Evolutionary conservation across 106 monocot genomes (phyloP).

Genomic region (Dendrobium chrysotoxum): DNA sequence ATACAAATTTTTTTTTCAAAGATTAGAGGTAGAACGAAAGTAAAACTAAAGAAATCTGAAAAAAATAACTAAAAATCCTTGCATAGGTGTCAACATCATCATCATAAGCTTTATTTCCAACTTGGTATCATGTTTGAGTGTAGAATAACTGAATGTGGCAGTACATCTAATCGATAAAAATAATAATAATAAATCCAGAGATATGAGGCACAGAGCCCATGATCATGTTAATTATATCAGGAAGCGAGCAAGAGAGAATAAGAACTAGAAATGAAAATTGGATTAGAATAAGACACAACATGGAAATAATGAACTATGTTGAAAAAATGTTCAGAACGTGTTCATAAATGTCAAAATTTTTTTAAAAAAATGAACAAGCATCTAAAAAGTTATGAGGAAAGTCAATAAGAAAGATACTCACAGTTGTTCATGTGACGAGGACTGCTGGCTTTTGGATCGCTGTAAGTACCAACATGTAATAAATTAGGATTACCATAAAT

Average conservation of each 20-base stretch:
- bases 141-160: neutral
- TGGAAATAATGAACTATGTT: neutral
- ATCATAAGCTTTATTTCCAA: neutral
- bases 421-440: slow-evolving; percentile 30
- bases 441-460: slow-evolving; percentile 32
- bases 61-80: no score
- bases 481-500: slow-evolving; percentile 2
- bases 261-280: neutral
- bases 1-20: no score
- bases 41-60: no score
- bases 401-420: slow-evolving; percentile 30
- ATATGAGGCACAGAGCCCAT: neutral
- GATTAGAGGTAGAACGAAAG: no score
- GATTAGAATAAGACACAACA: neutral
- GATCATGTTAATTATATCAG: neutral
- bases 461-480: slow-evolving; percentile 24
- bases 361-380: neutral
- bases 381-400: neutral
- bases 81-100: neutral
- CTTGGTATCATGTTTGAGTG: neutral
- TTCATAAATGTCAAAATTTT: neutral
- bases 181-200: neutral
- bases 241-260: neutral
- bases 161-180: neutral
- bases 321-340: neutral